A percentile compares a stretch with the other conserved stretches of the same genome.
These are phyloP conservation scores for Chlorociboria aeruginascens DNA, from an alignment of 495 filamentous ascomycete species.

Conservation along the genomic window DNA sequence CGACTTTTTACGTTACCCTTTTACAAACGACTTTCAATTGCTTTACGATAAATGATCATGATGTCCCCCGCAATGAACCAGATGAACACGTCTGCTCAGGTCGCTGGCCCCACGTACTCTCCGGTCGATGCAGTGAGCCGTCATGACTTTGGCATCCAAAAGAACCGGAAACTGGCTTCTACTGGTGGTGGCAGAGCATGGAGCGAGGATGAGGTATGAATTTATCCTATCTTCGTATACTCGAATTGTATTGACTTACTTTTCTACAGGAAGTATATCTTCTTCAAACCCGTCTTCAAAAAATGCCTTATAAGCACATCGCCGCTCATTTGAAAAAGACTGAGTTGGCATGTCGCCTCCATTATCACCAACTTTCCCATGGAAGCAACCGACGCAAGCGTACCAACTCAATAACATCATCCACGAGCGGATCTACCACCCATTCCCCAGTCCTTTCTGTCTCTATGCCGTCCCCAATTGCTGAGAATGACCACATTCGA, in stretches of 20 bases:
- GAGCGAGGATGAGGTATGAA: slow-evolving; percentile 65
- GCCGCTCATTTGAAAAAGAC: slow-evolving; percentile 75
- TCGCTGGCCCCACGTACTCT: slow-evolving; percentile 27
- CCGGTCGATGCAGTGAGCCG: slow-evolving; percentile 33
- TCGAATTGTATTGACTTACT: not conserved
- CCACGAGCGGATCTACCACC: slow-evolving; percentile 28
- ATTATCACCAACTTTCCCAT: slow-evolving; percentile 75
- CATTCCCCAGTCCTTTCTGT: slow-evolving; percentile 32
- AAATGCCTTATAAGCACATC: slow-evolving; percentile 86
- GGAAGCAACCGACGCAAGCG: slow-evolving; percentile 64
- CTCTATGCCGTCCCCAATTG: slow-evolving; percentile 34
- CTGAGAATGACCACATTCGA: slow-evolving; percentile 21
- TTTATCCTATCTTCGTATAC: not conserved
- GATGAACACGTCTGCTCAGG: slow-evolving; percentile 27
- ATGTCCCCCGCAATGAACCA: slow-evolving; percentile 32
- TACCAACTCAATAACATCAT: slow-evolving; percentile 49
- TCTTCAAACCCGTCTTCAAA: slow-evolving; percentile 68
- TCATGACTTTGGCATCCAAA: slow-evolving; percentile 41
- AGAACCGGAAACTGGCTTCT: slow-evolving; percentile 51
- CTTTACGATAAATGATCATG: slow-evolving; percentile 14
- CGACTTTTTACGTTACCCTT: slow-evolving; percentile 9
- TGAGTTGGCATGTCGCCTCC: slow-evolving; percentile 71
- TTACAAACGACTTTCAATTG: slow-evolving; percentile 4
- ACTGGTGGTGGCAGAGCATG: slow-evolving; percentile 63
- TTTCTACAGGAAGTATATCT: slow-evolving; percentile 65